A percentile compares a stretch with the other conserved stretches of the same genome.
phyloP scores from a whole-genome alignment of 176 grass and related monocot species.

The Oryza nivara region DNA sequence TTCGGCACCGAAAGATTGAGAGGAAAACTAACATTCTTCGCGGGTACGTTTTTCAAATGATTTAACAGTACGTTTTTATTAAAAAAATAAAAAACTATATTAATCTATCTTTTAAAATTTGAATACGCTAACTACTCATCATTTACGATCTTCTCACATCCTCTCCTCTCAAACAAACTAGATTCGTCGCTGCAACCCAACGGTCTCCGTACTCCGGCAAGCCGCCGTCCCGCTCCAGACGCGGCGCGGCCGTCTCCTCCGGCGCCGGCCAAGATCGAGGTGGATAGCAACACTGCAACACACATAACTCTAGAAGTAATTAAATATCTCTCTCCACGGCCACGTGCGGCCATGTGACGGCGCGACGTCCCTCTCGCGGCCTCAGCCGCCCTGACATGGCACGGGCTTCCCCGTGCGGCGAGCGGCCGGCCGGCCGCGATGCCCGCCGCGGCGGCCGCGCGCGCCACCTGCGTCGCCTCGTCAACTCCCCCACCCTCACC shows the following conservation, averaged over 20 bases:
- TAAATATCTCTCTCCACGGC: neutral
- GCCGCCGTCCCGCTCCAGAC: neutral
- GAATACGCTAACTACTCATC: too few species aligned
- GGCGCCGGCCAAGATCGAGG: neutral
- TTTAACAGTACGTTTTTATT: too few species aligned
- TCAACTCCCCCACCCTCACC: slow-evolving; percentile 1
- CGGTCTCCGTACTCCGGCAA: neutral
- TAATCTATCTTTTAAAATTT: too few species aligned
- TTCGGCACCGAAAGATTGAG: too few species aligned
- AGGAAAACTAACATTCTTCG: too few species aligned
- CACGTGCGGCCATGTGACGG: slow-evolving; percentile 39
- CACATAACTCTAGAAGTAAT: neutral
- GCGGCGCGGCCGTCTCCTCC: neutral
- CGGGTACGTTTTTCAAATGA: too few species aligned
- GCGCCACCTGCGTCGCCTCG: slow-evolving; percentile 27
- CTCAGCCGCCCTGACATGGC: slow-evolving; percentile 11
- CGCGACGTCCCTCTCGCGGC: slow-evolving; percentile 1
- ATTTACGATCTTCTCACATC: too few species aligned
- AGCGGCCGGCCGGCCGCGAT: slow-evolving; percentile 35
- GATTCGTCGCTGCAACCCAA: neutral
- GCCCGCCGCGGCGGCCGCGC: slow-evolving; percentile 45
- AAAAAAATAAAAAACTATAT: too few species aligned
- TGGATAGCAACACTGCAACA: neutral
- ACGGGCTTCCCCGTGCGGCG: neutral
- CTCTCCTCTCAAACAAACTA: too few species aligned